A percentile compares a stretch with the other conserved stretches of the same genome.
Evolutionary conservation across 2,329 filamentous ascomycete species (phyloP).

Genomic region (Aspergillus fructus): DNA sequence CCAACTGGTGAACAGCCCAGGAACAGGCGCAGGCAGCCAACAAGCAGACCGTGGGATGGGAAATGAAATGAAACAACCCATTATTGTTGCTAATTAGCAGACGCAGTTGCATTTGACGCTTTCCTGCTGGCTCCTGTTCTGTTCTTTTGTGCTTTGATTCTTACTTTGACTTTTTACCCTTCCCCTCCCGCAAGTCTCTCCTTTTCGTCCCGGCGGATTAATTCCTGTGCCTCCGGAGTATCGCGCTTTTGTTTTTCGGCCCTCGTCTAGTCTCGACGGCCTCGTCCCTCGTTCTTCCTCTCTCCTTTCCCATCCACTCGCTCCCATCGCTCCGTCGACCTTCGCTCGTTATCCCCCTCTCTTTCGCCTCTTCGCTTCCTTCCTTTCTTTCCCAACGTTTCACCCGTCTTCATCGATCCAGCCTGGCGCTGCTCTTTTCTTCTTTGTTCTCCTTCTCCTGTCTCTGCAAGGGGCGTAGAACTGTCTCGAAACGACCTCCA

Average conservation of each 20-base stretch:
- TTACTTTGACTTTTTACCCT: neutral
- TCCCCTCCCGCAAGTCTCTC: neutral
- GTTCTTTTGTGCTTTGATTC: neutral
- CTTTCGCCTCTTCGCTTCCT: constrained; percentile 4
- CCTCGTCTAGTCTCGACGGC: neutral
- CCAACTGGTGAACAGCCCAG: neutral
- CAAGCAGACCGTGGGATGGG: neutral
- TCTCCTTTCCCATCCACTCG: constrained; percentile 7
- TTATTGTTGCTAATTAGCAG: neutral
- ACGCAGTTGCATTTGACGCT: neutral
- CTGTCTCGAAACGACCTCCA: constrained; percentile 12
- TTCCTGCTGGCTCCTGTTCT: neutral
- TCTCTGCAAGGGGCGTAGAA: constrained; percentile 17
- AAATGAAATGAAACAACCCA: neutral
- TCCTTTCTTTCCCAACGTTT: constrained; percentile 18
- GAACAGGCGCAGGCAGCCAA: neutral
- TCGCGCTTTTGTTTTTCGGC: neutral
- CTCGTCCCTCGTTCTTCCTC: constrained; percentile 7
- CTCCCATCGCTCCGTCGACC: constrained; percentile 12
- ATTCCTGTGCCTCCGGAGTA: no score
- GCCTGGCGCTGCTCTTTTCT: constrained; percentile 27
- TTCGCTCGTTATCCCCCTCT: constrained; percentile 21
- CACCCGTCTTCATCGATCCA: constrained; percentile 21
- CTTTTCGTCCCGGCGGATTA: neutral
- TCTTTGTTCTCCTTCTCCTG: constrained; percentile 14